phyloP scores from a whole-genome alignment of 2,329 filamentous ascomycete species.

The Coccinonectria pachysandricola region DNA sequence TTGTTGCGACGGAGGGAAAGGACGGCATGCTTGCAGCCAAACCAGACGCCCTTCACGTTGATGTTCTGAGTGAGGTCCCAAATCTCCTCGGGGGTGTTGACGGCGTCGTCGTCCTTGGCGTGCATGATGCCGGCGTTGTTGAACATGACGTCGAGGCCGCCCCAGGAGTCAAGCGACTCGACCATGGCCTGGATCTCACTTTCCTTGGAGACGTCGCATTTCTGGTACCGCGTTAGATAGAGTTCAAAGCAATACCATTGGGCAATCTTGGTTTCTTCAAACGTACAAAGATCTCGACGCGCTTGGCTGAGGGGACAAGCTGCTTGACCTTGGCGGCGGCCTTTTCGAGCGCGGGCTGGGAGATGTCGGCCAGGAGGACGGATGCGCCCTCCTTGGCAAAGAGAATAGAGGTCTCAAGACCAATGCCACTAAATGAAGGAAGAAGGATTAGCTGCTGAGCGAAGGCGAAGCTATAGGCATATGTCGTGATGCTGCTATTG shows the following conservation, averaged over 20 bases:
- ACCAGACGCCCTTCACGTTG: constrained; percentile 99
- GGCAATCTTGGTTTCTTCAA: no score
- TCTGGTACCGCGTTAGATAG: no score
- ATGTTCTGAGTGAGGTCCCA: constrained; percentile 91
- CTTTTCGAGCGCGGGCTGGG: constrained; percentile 64
- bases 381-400: constrained; percentile 82
- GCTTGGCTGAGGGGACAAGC: constrained; percentile 50
- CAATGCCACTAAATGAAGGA: constrained; percentile 78
- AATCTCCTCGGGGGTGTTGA: constrained; percentile 78
- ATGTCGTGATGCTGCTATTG: no score
- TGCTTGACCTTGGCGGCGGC: constrained; percentile 66
- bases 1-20: constrained; percentile 67
- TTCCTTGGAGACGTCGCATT: constrained; percentile 77
- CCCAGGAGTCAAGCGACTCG: constrained; percentile 68
- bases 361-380: constrained; percentile 80
- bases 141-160: constrained; percentile 85
- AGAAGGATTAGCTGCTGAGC: no score
- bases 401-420: constrained; percentile 82
- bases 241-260: no score
- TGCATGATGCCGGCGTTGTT: constrained; percentile 99
- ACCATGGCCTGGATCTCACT: constrained; percentile 64
- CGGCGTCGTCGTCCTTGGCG: constrained; percentile 65
- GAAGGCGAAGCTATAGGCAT: no score
- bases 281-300: constrained; percentile 48
- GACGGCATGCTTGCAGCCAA: constrained; percentile 83